Base-by-base conservation (phyloP, 2,329 filamentous ascomycete genomes). In the Cladorrhinum sp. region DNA sequence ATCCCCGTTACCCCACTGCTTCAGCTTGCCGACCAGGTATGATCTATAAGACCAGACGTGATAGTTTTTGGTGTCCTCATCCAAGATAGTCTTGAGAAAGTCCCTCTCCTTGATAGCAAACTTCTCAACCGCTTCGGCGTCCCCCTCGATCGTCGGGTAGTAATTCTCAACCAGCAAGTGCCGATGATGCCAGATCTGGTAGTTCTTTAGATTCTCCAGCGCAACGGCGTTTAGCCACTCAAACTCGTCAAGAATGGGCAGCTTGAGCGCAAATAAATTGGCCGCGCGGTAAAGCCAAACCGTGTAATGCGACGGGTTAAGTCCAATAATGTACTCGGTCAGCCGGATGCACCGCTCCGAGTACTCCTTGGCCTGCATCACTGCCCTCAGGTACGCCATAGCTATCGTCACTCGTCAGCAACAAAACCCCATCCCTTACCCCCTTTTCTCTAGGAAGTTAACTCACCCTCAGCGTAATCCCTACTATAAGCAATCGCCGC, bases 261-360 rank as follows among this genome's bases (percentile, higher is more conserved):
- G 81, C 52, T 83, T 75, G 24, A 96, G 79, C 2, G 85, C 81
- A 65, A 88, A 83, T 53, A 98, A 77, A 57, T 89, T 90, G 70
- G 88, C 86, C 67, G 93, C 92, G 63, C 95, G 90, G 79, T 96
- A 99, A 22, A 98, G 85, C 95, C 95, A 99, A 63, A 98, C 93
- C 16, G 95, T 99, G 78, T 99, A 99, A 78, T 99, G 95, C 0
- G 95, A 93, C 16, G 95, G 91, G 75, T 99, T 99, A 83, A 97
- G 87, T 62, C 81, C 80, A 72, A 99, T 98, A 71, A 99, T 87
- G 75, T 93, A 87, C 72, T 92, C 89, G 3, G 95, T 99, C 64
- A 99, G 84, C 29, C 81, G 83, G 49, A 99, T 82, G 36, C 87
- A 90, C 52, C 95, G 85, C 22, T 88, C 83, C 23, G 90, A 92